These are phyloP conservation scores for Mortierella sp. DNA, from an alignment of 371 early-diverging fungal species.

Conservation along the genomic window DNA sequence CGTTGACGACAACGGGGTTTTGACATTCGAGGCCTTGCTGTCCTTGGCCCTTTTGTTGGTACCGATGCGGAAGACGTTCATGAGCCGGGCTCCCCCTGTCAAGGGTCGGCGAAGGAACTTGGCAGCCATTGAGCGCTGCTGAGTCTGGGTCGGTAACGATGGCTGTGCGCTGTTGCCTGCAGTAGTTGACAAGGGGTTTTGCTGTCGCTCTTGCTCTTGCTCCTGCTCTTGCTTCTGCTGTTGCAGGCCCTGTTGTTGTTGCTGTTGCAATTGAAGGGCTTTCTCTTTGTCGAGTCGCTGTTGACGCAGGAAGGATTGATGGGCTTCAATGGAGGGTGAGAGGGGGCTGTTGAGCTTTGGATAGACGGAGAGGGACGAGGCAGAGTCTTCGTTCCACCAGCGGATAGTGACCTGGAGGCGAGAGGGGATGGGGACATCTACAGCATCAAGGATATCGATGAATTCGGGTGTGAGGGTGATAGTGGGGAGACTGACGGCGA, in stretches of 20 bases:
- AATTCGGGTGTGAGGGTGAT: constrained; percentile 49
- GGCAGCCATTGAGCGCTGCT: constrained; percentile 18
- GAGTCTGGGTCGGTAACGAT: background rate
- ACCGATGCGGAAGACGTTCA: constrained; percentile 26
- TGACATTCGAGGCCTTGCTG: background rate
- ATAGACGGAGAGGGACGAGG: constrained; percentile 41
- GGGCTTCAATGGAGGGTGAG: constrained; percentile 19
- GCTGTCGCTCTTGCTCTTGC: constrained; percentile 1
- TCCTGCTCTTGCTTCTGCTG: constrained; percentile 13
- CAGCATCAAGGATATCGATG: constrained; percentile 38
- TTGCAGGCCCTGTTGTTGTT: background rate
- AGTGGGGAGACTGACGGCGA: constrained; percentile 51
- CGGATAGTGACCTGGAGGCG: constrained; percentile 52
- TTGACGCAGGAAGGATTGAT: constrained; percentile 31
- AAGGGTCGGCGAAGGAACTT: constrained; percentile 30
- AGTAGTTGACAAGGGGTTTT: background rate
- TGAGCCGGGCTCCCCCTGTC: constrained; percentile 33
- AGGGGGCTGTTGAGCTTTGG: constrained; percentile 49
- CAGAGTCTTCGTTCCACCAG: constrained; percentile 53
- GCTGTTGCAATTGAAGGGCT: background rate
- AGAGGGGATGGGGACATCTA: constrained; percentile 30
- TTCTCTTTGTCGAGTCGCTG: constrained; percentile 6
- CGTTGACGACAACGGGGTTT: background rate
- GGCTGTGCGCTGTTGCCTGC: constrained; percentile 12
- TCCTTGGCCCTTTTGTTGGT: constrained; percentile 20